These are phyloP conservation scores for Dendrostoma leiphaemia DNA, from an alignment of 2,329 filamentous ascomycete genomes.

Conservation along the genomic window DNA sequence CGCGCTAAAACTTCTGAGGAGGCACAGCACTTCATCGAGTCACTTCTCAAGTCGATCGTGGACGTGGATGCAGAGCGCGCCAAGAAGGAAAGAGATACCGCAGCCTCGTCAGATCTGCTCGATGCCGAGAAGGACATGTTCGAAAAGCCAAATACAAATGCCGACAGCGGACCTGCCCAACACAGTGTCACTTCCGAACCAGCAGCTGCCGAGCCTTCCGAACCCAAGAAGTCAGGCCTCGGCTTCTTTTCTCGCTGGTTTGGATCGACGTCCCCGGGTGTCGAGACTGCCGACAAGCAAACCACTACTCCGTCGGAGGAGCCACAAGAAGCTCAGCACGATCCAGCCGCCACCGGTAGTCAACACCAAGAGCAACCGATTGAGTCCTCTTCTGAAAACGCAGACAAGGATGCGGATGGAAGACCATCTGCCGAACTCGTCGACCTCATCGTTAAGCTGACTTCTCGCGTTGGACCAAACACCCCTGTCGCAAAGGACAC, in stretches of 20 bases:
- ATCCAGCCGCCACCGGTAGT: not conserved
- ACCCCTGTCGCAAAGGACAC: conserved; percentile 21
- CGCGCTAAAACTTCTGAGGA: conserved; percentile 43
- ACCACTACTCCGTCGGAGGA: not conserved
- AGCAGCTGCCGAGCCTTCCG: not conserved
- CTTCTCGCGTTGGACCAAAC: conserved; percentile 41
- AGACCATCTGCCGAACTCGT: conserved; percentile 31
- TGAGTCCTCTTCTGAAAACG: not conserved
- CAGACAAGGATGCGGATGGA: conserved; percentile 14
- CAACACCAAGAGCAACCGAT: not conserved
- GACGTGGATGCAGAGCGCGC: conserved; percentile 16
- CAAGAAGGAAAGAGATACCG: conserved; percentile 2
- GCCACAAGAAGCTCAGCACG: not conserved
- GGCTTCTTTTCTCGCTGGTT: conserved; percentile 14
- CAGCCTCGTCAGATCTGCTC: not conserved
- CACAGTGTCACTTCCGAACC: not conserved
- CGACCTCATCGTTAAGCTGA: conserved; percentile 52
- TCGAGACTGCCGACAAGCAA: not conserved
- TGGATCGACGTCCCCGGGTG: not conserved
- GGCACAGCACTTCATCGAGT: conserved; percentile 46
- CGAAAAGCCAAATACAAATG: not conserved
- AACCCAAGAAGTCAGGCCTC: conserved; percentile 5
- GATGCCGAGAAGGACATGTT: conserved; percentile 12
- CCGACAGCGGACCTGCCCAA: not conserved
- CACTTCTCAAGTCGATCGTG: conserved; percentile 46